These are phyloP conservation scores for Ensete ventricosum DNA, from an alignment of 176 grass and related monocot species.

Conservation along the genomic window DNA sequence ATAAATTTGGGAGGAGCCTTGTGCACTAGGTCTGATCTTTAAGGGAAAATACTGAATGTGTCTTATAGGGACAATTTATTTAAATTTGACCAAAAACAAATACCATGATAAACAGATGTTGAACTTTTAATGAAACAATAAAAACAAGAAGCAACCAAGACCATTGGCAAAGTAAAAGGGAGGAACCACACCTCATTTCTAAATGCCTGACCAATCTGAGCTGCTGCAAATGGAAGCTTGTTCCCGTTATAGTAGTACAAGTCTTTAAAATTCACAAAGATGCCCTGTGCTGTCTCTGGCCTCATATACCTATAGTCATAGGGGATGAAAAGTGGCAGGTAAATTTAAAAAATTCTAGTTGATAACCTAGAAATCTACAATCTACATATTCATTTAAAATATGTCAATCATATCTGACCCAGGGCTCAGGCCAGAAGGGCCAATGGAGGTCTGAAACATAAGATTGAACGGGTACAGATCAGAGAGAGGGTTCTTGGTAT, in stretches of 20 bases:
- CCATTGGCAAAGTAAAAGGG: background rate
- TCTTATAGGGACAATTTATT: too few species aligned
- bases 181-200: constrained; percentile 63
- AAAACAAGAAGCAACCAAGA: background rate
- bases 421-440: constrained; percentile 62
- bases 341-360: background rate
- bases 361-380: constrained; percentile 12
- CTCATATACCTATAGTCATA: constrained; percentile 68
- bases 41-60: too few species aligned
- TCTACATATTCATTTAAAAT: background rate
- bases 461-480: constrained; percentile 92
- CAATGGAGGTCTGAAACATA: constrained; percentile 99
- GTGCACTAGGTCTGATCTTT: too few species aligned
- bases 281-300: constrained; percentile 93
- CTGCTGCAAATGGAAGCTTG: constrained; percentile 84
- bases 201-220: constrained; percentile 86
- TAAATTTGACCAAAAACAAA: too few species aligned
- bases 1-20: too few species aligned
- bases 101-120: too few species aligned
- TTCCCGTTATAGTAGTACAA: constrained; percentile 85
- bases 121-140: too few species aligned
- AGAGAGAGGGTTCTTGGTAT: constrained; percentile 75
- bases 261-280: constrained; percentile 91
- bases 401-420: constrained; percentile 45
- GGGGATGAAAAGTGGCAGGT: background rate